Conservation (phyloP, 176 grass and related monocot genomes). For the Hyparrhenia diplandra region DNA sequence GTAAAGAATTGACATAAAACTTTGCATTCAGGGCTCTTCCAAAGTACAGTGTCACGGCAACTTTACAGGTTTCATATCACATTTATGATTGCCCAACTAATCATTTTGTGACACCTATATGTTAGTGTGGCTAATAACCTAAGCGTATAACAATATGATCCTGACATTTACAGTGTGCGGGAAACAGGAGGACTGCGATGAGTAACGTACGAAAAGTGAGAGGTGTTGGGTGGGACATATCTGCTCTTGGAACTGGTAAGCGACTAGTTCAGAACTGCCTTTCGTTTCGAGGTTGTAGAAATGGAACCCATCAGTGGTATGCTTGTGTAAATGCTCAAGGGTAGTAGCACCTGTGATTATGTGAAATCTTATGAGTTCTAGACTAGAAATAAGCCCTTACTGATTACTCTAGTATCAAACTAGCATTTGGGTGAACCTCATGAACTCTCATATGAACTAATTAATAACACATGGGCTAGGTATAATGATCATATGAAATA, state of each 20-base stretch:
- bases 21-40: constrained; percentile 66
- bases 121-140: not conserved
- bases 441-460: not conserved
- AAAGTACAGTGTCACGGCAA: constrained; percentile 88
- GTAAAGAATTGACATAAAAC: constrained; percentile 26
- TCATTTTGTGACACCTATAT: constrained; percentile 12
- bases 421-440: not conserved
- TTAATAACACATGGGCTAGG: not conserved
- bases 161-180: constrained; percentile 68
- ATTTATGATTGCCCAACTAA: not conserved
- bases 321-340: not conserved
- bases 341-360: not conserved
- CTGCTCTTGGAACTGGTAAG: constrained; percentile 96
- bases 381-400: not conserved
- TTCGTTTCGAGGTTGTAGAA: not conserved
- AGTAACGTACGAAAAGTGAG: constrained; percentile 75
- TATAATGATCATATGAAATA: not conserved
- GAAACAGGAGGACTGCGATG: constrained; percentile 95
- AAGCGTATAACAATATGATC: not conserved
- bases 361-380: not conserved
- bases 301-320: not conserved
- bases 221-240: constrained; percentile 92
- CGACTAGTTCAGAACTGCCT: not conserved
- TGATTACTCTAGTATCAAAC: not conserved
- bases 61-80: constrained; percentile 64